Percentiles rank a stretch among this genome's conserved stretches.
phyloP scores from a whole-genome alignment of 139 green algal genomes.

The Chlamydomonas incerta region DNA sequence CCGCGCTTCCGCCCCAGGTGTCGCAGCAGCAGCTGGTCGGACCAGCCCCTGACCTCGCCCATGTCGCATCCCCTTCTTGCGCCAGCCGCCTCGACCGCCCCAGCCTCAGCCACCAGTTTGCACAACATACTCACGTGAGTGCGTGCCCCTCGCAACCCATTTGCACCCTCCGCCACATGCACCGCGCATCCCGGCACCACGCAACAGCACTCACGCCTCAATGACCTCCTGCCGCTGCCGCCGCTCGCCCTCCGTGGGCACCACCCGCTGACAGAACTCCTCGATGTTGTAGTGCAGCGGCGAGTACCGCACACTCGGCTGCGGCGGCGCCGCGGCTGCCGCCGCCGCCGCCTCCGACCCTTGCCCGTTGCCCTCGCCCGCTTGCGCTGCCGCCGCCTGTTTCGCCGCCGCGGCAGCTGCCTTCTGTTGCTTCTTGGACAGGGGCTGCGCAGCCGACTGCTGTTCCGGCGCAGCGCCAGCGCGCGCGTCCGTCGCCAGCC shows the following conservation, averaged over 20 bases:
- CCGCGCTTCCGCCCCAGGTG: too few species aligned
- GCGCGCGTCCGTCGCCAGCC: too few species aligned
- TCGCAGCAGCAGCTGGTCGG: too few species aligned
- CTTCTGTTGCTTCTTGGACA: neutral
- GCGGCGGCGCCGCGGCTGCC: neutral
- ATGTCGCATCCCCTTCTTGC: too few species aligned
- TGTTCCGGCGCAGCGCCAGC: neutral
- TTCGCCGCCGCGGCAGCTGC: neutral
- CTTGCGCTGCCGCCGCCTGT: neutral
- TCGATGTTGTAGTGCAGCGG: slow-evolving; percentile 62
- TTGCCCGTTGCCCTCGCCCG: too few species aligned
- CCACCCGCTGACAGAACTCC: slow-evolving; percentile 49
- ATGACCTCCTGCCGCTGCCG: slow-evolving; percentile 42
- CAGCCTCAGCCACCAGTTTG: too few species aligned
- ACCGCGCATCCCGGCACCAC: too few species aligned
- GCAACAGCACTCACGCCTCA: slow-evolving; percentile 44
- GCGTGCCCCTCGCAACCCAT: too few species aligned
- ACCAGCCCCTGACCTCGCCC: too few species aligned
- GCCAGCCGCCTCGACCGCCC: too few species aligned
- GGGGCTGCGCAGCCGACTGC: neutral
- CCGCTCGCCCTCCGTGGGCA: slow-evolving; percentile 51
- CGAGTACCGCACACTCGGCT: slow-evolving; percentile 41
- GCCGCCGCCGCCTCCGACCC: neutral
- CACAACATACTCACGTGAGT: too few species aligned
- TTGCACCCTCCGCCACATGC: too few species aligned